Conservation (phyloP, 306 rosid genomes). For the Heteromeles arbutifolia region DNA sequence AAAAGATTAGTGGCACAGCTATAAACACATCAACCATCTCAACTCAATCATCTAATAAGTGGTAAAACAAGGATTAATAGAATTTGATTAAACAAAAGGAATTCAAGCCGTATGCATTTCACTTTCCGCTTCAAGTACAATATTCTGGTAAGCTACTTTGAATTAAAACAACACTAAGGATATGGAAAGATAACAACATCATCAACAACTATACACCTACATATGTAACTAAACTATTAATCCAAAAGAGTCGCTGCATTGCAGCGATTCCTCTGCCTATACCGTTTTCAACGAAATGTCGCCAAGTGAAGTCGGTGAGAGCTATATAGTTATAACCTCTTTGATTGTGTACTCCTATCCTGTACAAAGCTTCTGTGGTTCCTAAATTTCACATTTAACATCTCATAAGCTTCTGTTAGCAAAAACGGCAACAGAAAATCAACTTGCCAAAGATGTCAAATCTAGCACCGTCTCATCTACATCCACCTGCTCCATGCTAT, state of each 20-base stretch:
- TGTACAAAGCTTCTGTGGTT: conserved; percentile 30
- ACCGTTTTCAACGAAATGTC: not conserved
- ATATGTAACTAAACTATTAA: not conserved
- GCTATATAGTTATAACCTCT: not conserved
- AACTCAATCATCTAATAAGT: too few relatives aligned
- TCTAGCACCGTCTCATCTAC: conserved; percentile 4
- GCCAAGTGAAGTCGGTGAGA: conserved; percentile 7
- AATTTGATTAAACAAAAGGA: not conserved
- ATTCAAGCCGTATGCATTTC: conserved; percentile 3
- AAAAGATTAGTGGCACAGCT: too few relatives aligned
- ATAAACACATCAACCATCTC: too few relatives aligned
- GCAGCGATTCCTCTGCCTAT: not conserved
- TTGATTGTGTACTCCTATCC: conserved; percentile 16
- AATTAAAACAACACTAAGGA: not conserved
- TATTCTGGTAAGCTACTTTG: not conserved
- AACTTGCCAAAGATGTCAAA: conserved; percentile 9
- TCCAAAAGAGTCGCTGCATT: not conserved
- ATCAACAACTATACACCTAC: not conserved
- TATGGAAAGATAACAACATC: not conserved
- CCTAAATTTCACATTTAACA: not conserved
- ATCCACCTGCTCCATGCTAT: not conserved
- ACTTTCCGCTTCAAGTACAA: conserved; percentile 11
- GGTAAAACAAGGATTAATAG: too few relatives aligned
- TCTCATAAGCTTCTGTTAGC: conserved; percentile 7
- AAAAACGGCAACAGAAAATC: conserved; percentile 9